Evolutionary conservation across 1,284 basidiomycete species (phyloP).

Genomic region (Ustilago cynodontis): DNA sequence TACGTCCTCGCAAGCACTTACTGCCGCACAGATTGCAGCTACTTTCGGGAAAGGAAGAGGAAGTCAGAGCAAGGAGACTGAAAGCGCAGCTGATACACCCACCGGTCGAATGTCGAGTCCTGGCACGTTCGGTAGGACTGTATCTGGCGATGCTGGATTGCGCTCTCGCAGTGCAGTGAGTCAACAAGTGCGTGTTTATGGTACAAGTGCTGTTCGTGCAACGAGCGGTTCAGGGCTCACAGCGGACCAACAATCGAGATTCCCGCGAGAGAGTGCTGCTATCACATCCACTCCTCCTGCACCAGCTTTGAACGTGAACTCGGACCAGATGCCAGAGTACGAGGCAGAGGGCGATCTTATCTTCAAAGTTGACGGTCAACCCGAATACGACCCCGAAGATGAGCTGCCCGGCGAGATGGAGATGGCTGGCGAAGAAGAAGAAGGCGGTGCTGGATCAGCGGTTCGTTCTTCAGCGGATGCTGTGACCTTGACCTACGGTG

Average conservation of each 20-base stretch:
- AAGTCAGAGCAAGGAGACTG: not conserved
- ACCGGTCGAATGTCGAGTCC: constrained; percentile 18
- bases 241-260: not conserved
- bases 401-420: constrained; percentile 54
- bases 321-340: constrained; percentile 22
- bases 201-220: constrained; percentile 13
- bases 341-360: constrained; percentile 50
- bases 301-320: constrained; percentile 3
- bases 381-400: constrained; percentile 45
- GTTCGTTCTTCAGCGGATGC: constrained; percentile 7
- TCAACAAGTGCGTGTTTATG: constrained; percentile 30
- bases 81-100: not conserved
- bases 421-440: constrained; percentile 38
- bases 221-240: not conserved
- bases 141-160: constrained; percentile 11
- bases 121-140: constrained; percentile 5
- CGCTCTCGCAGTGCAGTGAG: constrained; percentile 15
- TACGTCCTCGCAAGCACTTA: constrained; percentile 8
- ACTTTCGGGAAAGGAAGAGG: constrained; percentile 24
- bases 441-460: not conserved
- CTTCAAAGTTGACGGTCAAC: constrained; percentile 39
- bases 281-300: not conserved
- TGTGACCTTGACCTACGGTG: constrained; percentile 7
- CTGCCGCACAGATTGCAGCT: constrained; percentile 17
- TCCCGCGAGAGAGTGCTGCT: constrained; percentile 1